A percentile compares a stretch with the other conserved stretches of the same genome.
Conservation (phyloP, 495 filamentous ascomycete species). For the Penicillium samsonianum region DNA sequence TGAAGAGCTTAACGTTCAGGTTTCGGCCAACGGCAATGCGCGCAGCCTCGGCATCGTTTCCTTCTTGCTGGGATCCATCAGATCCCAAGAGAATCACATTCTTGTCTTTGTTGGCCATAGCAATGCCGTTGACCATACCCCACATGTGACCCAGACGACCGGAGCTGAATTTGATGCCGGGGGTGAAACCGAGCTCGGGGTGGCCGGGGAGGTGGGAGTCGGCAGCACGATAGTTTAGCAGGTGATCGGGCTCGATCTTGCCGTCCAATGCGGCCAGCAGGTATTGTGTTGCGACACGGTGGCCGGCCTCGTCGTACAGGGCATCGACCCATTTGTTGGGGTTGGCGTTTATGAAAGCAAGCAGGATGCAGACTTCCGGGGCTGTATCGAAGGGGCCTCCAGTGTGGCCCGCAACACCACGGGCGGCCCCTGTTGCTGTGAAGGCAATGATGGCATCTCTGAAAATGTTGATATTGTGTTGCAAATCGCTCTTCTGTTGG, state of each 20-base stretch:
- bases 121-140: slow-evolving; percentile 43
- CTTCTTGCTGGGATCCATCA: slow-evolving; percentile 45
- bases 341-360: slow-evolving; percentile 40
- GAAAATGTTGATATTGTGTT: slow-evolving; percentile 43
- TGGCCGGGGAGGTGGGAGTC: slow-evolving; percentile 44
- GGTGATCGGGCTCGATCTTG: slow-evolving; percentile 40
- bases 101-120: slow-evolving; percentile 42
- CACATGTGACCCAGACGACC: slow-evolving; percentile 47
- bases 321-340: slow-evolving; percentile 35
- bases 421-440: slow-evolving; percentile 41
- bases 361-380: slow-evolving; percentile 42
- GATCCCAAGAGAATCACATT: slow-evolving; percentile 40
- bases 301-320: slow-evolving; percentile 43
- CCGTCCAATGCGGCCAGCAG: slow-evolving; percentile 38
- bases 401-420: slow-evolving; percentile 42
- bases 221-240: slow-evolving; percentile 44
- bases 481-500: slow-evolving; percentile 39
- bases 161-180: slow-evolving; percentile 43
- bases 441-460: slow-evolving; percentile 44
- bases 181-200: slow-evolving; percentile 42
- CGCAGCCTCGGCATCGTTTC: slow-evolving; percentile 45
- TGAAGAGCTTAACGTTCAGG: slow-evolving; percentile 44
- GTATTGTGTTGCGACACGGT: slow-evolving; percentile 45
- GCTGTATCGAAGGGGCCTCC: slow-evolving; percentile 47
- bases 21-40: slow-evolving; percentile 40